phyloP scores from a whole-genome alignment of 805 yeast species.

The Ogataea sp. region DNA sequence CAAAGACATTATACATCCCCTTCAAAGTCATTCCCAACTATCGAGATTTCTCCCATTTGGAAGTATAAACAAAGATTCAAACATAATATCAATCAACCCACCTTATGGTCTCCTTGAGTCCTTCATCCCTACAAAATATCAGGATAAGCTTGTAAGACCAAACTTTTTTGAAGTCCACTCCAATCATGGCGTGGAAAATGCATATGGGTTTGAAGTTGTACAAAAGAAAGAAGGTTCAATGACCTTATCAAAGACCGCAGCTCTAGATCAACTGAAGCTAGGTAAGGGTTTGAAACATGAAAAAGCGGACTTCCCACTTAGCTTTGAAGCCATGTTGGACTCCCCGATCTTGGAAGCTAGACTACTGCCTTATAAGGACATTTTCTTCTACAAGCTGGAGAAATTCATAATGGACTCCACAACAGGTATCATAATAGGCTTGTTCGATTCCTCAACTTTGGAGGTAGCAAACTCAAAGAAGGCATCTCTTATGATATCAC shows the following conservation, averaged over 20 bases:
- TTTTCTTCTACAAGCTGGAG: background rate
- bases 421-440: background rate
- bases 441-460: background rate
- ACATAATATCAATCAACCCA: conserved; percentile 18
- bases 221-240: background rate
- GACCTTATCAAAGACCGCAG: background rate
- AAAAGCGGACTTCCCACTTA: too few relatives aligned
- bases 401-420: background rate
- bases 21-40: background rate
- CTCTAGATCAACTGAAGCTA: too few relatives aligned
- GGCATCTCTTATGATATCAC: background rate
- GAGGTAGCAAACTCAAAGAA: background rate
- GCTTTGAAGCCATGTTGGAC: background rate
- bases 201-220: conserved; percentile 6
- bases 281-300: too few relatives aligned
- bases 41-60: too few relatives aligned
- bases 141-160: conserved; percentile 7
- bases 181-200: conserved; percentile 11
- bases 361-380: background rate
- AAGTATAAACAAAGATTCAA: conserved; percentile 10
- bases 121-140: conserved; percentile 1
- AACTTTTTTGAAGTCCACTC: conserved; percentile 14
- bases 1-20: background rate
- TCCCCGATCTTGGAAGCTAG: background rate
- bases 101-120: conserved; percentile 11